A percentile compares a stretch with the other conserved stretches of the same genome.
phyloP scores from a whole-genome alignment of 768 basidiomycete species.

The Mycena galopus region DNA sequence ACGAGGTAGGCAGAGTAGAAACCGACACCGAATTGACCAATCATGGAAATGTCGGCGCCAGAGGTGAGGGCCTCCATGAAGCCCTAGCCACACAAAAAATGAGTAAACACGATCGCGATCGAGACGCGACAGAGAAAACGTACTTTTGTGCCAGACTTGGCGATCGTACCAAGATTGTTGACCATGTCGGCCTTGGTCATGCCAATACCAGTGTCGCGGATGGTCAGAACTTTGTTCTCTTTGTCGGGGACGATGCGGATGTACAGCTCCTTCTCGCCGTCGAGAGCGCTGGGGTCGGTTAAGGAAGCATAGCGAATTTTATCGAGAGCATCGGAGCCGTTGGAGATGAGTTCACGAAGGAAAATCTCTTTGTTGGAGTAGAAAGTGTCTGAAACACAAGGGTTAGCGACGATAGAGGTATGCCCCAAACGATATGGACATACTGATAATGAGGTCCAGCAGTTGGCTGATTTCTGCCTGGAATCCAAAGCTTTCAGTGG shows the following conservation, averaged over 20 bases:
- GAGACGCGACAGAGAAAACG: conserved; percentile 37
- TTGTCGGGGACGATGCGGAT: conserved; percentile 97
- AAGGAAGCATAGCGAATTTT: conserved; percentile 98
- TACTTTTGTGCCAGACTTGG: conserved; percentile 94
- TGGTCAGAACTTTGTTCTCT: conserved; percentile 90
- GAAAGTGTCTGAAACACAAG: conserved; percentile 84
- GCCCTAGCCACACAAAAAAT: conserved; percentile 66
- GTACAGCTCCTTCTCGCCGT: conserved; percentile 91
- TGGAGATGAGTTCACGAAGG: conserved; percentile 98
- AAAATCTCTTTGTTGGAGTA: conserved; percentile 99
- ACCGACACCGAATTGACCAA: conserved; percentile 99
- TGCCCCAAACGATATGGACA: conserved; percentile 49
- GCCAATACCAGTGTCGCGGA: conserved; percentile 97
- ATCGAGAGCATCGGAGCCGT: conserved; percentile 97
- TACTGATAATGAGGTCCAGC: conserved; percentile 98
- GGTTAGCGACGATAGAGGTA: conserved; percentile 6
- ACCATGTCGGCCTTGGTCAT: conserved; percentile 99
- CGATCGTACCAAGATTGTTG: conserved; percentile 98
- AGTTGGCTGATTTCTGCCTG: conserved; percentile 99
- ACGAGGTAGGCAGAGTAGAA: conserved; percentile 99
- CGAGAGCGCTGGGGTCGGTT: conserved; percentile 92
- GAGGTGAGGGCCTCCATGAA: conserved; percentile 99
- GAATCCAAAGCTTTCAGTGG: conserved; percentile 93
- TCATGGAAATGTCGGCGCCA: conserved; percentile 95
- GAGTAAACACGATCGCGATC: neutral